phyloP scores from a whole-genome alignment of 192 early-diverging fungal species.

The Podila epicladia region DNA sequence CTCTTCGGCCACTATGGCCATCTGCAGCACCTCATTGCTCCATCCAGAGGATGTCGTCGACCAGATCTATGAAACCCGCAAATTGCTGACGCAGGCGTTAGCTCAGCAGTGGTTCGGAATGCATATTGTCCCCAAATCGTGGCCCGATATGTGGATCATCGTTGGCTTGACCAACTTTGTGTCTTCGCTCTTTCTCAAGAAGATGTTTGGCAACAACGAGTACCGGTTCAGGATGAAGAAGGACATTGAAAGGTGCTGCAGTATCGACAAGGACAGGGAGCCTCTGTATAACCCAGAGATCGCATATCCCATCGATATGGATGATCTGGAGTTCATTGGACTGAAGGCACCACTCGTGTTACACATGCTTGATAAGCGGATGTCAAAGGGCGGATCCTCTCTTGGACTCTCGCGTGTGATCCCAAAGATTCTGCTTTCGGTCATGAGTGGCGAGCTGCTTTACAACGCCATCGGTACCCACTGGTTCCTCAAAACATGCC shows the following conservation, averaged over 20 bases:
- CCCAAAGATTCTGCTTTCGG: conserved; percentile 79
- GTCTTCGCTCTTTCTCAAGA: conserved; percentile 76
- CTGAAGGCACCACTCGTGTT: conserved; percentile 91
- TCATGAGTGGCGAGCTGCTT: conserved; percentile 73
- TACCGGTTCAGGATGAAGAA: conserved; percentile 83
- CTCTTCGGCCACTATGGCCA: conserved; percentile 83
- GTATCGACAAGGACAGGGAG: conserved; percentile 87
- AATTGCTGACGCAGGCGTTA: conserved; percentile 71
- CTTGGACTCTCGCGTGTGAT: conserved; percentile 80
- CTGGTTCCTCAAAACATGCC: conserved; percentile 82
- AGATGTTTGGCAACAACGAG: conserved; percentile 90
- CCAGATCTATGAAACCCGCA: conserved; percentile 86
- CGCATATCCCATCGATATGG: conserved; percentile 59
- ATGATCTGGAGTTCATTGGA: conserved; percentile 78
- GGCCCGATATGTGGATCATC: conserved; percentile 93
- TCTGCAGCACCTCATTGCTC: conserved; percentile 76
- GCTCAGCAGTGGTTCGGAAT: conserved; percentile 97
- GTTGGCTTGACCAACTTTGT: conserved; percentile 84
- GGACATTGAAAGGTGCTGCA: conserved; percentile 86
- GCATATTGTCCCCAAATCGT: conserved; percentile 72
- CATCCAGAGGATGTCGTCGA: conserved; percentile 84
- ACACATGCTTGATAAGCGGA: conserved; percentile 90
- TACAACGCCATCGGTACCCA: conserved; percentile 71
- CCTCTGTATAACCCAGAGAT: conserved; percentile 80
- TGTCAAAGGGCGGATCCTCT: conserved; percentile 79